Conservation (phyloP, 2,329 filamentous ascomycete genomes). For the Clonostachys sp. region DNA sequence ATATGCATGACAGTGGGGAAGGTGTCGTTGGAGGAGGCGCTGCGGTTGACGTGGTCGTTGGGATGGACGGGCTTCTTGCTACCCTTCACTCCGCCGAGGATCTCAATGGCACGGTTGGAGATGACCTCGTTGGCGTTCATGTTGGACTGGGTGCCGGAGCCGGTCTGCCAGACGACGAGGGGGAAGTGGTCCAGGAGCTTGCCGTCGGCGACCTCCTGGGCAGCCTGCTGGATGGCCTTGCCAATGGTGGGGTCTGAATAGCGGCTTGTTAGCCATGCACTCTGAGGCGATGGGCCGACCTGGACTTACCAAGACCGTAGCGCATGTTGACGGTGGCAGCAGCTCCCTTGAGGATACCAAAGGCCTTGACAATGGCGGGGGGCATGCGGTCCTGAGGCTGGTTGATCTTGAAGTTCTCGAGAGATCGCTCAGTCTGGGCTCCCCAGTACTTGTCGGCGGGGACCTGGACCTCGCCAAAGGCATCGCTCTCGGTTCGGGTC, state of each 20-base stretch:
- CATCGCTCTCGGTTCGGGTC: constrained; percentile 87
- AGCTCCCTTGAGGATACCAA: constrained; percentile 95
- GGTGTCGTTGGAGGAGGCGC: constrained; percentile 96
- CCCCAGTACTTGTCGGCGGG: constrained; percentile 96
- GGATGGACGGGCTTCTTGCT: constrained; percentile 98
- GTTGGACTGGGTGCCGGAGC: constrained; percentile 97
- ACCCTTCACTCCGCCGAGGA: constrained; percentile 89
- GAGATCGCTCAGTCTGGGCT: constrained; percentile 91
- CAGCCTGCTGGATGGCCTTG: constrained; percentile 90
- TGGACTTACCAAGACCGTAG: constrained; percentile 71
- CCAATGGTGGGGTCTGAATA: constrained; percentile 76
- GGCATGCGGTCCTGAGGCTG: constrained; percentile 99
- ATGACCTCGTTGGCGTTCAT: constrained; percentile 99
- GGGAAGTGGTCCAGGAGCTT: constrained; percentile 98
- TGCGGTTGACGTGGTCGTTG: constrained; percentile 99
- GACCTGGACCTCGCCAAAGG: constrained; percentile 95
- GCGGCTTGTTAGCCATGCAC: constrained; percentile 7
- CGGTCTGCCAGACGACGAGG: constrained; percentile 98
- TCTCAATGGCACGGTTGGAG: constrained; percentile 98
- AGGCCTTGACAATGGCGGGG: constrained; percentile 83
- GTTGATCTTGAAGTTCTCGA: constrained; percentile 99
- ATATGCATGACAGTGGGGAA: constrained; percentile 99
- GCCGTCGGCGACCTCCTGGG: constrained; percentile 85
- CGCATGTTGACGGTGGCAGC: constrained; percentile 94
- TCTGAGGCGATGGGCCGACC: not conserved